Evolutionary conservation across 805 yeast genomes (phyloP), one percentile per base, ranked within the genome.

Genomic region (Diddensiella santjacobensis): DNA sequence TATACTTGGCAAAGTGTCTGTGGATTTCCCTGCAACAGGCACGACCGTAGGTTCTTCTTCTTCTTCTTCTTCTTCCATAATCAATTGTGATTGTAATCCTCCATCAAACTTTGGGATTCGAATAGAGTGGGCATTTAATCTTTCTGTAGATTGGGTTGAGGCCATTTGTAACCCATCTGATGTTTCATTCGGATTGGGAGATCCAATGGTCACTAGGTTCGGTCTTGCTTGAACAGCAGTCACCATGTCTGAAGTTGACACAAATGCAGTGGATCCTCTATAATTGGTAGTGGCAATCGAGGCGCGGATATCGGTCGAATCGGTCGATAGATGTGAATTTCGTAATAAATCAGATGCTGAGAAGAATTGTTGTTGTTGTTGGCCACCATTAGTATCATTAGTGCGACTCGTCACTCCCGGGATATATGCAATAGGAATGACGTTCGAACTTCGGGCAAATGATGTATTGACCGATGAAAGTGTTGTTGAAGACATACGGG

Each of bases 381-480:
- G 24, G 37, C 39, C 57, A 2, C 41, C 44, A 10, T 24, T 18
- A 13, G 17, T 48, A 41, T 52, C 51, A 46, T 50, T 57, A 45
- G 51, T 57, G 15, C 48, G 53, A 33, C 58, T 52, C 24, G 62
- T 86, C 40, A 89, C 96, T 31, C 97, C 97, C 0, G 97, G 98
- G 51, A 90, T 87, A 62, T 89, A 90, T 2, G 96, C 96, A 49
- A 91, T 84, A 17, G 96, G 96, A 52, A 90, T 76, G 54, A 90
- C 81, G 65, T 90, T 89, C 11, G 95, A 85, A 3, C 95, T 95
- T 58, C 84, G 80, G 8, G 93, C 83, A 42, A 83, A 72, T 11
- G 83, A 78, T 4, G 89, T 78, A 24, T 85, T 60, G 64, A 51
- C 61, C 62, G 52, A 63, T 57, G 49, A 61, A 61, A 56, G 60